These are phyloP conservation scores for Russula vinacea DNA, from an alignment of 768 basidiomycete genomes.

Conservation along the genomic window DNA sequence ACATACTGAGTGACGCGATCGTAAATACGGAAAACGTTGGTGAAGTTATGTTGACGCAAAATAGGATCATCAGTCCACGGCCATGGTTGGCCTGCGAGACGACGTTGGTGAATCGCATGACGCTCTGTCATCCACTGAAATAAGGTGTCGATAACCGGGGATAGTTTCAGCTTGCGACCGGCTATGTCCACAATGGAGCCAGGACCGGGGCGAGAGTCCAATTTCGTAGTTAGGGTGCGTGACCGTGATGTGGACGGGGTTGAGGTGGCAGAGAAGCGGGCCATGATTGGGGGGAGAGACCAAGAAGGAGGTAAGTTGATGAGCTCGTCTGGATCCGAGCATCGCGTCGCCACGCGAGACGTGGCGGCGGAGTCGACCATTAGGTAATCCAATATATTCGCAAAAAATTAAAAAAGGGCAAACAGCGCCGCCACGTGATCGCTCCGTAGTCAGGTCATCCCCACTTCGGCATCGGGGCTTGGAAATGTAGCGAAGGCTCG, in stretches of 20 bases:
- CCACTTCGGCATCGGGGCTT: constrained; percentile 23
- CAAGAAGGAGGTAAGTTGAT: constrained; percentile 20
- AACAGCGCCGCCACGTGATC: constrained; percentile 25
- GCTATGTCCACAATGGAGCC: constrained; percentile 31
- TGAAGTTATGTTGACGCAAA: constrained; percentile 56
- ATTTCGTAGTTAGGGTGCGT: constrained; percentile 16
- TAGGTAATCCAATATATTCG: constrained; percentile 13
- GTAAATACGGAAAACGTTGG: constrained; percentile 71
- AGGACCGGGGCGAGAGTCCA: constrained; percentile 18
- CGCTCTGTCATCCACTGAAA: constrained; percentile 37
- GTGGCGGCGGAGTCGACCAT: constrained; percentile 23
- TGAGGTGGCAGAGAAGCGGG: constrained; percentile 28
- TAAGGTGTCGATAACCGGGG: constrained; percentile 35
- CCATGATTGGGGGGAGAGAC: constrained; percentile 20
- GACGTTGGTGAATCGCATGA: constrained; percentile 34
- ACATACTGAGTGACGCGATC: constrained; percentile 71
- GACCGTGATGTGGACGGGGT: constrained; percentile 24
- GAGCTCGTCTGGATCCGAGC: constrained; percentile 23
- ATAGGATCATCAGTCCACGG: constrained; percentile 66
- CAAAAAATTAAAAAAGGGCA: constrained; percentile 14
- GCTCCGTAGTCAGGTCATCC: constrained; percentile 13
- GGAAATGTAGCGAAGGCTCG: constrained; percentile 11
- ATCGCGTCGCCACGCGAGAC: constrained; percentile 22
- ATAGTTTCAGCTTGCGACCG: constrained; percentile 31
- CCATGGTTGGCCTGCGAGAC: constrained; percentile 33